Evolutionary conservation across 371 early-diverging fungal species (phyloP), one percentile per base, ranked within the genome.

Genomic region (Fennellomyces sp.): DNA sequence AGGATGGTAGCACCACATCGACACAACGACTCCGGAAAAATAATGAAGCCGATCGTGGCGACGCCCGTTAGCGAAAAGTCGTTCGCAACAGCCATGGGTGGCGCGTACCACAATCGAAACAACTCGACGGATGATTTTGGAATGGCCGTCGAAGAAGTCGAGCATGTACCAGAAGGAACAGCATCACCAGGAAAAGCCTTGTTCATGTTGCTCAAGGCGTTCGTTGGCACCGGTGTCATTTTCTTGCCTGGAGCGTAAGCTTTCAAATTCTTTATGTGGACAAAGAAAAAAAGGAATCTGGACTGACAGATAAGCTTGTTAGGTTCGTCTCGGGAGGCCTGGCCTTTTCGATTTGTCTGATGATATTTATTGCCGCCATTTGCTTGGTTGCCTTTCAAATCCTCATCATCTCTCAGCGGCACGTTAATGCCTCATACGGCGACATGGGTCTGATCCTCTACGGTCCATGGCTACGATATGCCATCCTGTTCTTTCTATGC

Each of bases 121-220:
- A 15, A 23, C 21, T 45, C 45, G 1, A 1, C 5, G 5, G 45
- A 45, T 6, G 45, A 45, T 5, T 45, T 45, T 45, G 21, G 23
- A 3, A 25, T 54, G 35, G 15, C 38, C 7, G 39, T 54, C 10
- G 26, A 54, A 26, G 38, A 38, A 25, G 25, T 54, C 21, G 55
- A 54, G 27, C 55, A 54, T 39, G 39, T 52, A 50, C 62, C 60
- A 3, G 69, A 79, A 19, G 69, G 83, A 11, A 81, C 83, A 23
- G 83, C 89, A 7, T 76, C 81, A 0, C 73, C 75, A 5, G 69
- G 76, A 38, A 91, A 90, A 72, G 89, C 89, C 6, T 81, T 88
- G 56, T 88, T 91, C 64, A 76, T 92, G 82, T 72, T 91, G 15
- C 69, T 90, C 50, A 93, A 93, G 66, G 87, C 90, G 0, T 92